Evolutionary conservation across 1,139 yeast genomes (phyloP).

Genomic region (Hanseniaspora sp.): DNA sequence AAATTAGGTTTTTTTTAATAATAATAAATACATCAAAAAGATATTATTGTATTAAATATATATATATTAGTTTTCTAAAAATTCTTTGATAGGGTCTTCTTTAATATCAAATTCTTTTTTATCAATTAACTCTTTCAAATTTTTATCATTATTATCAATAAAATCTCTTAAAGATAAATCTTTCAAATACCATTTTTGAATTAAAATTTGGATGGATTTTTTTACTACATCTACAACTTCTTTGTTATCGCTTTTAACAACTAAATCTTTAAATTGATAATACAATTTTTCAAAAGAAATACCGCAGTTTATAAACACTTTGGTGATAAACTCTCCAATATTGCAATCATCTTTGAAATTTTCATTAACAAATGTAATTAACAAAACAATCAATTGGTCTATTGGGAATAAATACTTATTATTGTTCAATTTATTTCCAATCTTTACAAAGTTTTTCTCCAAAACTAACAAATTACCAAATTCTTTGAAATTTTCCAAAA

Average conservation of each 20-base stretch:
- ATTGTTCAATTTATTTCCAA: constrained; percentile 41
- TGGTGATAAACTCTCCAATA: constrained; percentile 31
- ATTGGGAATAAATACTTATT: constrained; percentile 75
- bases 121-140: constrained; percentile 24
- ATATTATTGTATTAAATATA: not conserved
- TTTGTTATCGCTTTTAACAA: constrained; percentile 44
- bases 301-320: constrained; percentile 69
- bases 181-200: constrained; percentile 52
- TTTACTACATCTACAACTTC: constrained; percentile 39
- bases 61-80: constrained; percentile 20
- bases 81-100: constrained; percentile 28
- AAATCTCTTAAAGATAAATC: constrained; percentile 54
- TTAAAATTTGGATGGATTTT: constrained; percentile 50
- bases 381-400: constrained; percentile 53
- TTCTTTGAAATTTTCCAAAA: constrained; percentile 36
- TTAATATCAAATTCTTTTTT: constrained; percentile 25
- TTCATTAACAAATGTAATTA: constrained; percentile 29
- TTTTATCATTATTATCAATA: constrained; percentile 26
- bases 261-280: constrained; percentile 52
- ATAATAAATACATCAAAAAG: not conserved
- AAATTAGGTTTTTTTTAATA: constrained; percentile 1
- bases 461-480: constrained; percentile 29
- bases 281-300: constrained; percentile 60
- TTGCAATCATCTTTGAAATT: constrained; percentile 21
- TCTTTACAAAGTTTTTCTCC: constrained; percentile 33